Conservation (phyloP, 306 rosid species). For the Rosa persica region DNA sequence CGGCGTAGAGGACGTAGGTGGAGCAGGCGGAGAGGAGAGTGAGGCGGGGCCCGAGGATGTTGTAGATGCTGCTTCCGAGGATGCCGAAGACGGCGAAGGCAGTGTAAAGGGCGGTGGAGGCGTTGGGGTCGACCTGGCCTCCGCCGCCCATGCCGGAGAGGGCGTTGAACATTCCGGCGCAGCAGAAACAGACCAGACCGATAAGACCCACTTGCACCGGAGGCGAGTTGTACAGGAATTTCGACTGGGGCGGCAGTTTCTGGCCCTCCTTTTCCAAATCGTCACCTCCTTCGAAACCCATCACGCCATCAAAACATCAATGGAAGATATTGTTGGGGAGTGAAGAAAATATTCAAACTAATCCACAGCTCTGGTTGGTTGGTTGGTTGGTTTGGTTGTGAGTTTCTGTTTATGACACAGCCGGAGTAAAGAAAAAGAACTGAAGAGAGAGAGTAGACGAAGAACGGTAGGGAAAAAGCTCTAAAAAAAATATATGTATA, state of each 20-base stretch:
- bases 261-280: constrained; percentile 22
- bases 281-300: constrained; percentile 51
- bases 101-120: constrained; percentile 72
- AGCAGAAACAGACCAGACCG: constrained; percentile 84
- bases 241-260: constrained; percentile 23
- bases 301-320: not conserved
- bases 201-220: constrained; percentile 54
- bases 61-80: constrained; percentile 90
- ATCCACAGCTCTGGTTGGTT: not conserved
- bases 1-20: constrained; percentile 74
- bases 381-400: not conserved
- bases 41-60: constrained; percentile 85
- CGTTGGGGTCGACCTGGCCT: constrained; percentile 72
- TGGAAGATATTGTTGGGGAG: not conserved
- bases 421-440: too few relatives aligned
- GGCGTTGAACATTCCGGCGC: constrained; percentile 96
- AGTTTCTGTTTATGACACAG: too few relatives aligned
- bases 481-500: too few relatives aligned
- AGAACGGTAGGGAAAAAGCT: too few relatives aligned
- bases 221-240: constrained; percentile 71
- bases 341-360: not conserved
- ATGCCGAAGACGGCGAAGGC: constrained; percentile 80
- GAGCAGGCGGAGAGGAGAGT: constrained; percentile 75
- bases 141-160: constrained; percentile 94
- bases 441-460: too few relatives aligned